Base-by-base conservation (phyloP, 345 rosid species). In the Schrenkiella parvula region DNA sequence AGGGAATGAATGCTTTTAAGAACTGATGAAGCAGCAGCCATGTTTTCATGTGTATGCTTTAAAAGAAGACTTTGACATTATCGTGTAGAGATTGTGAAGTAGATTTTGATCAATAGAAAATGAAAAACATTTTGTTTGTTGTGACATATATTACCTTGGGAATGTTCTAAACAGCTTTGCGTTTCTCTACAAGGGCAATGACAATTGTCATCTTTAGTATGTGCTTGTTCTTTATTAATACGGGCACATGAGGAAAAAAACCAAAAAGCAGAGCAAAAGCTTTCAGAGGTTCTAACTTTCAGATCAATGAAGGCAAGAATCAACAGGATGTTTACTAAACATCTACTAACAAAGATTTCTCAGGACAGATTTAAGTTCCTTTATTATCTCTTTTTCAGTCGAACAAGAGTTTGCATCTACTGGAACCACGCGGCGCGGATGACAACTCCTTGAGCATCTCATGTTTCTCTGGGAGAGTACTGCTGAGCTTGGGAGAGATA, bases 361-460 rank as follows among this genome's bases (percentile, higher is more conserved):
- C 25, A 39, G 23, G 34, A 39, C 54, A 57, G 13, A 25, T 0
- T 13, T 6, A 56, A 62, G 70, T 42, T 42, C 34, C 4, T 11
- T 60, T 19, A 60, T 48, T 37, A 5, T 37, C 11, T 10, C 3
- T 8, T 14, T n/a, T 41, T 63, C 65, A 73, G 59, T 73, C 72
- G 55, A 74, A 74, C 38, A 67, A 41, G 63, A 74, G 78, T 55
- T 67, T 28, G 34, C 78, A 74, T 22, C 23, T 1, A 51, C 63
- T 50, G n/a, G 78, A 74, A 67, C 78, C 78, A 32, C 73, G 73
- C 13, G 63, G 38, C 21, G 48, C 37, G 26, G 39, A 58, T 39
- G 78, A 58, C 59, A 74, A 67, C 12, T 66, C 55, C 73, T 74
- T 74, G 73, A 74, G 78, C 73, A 74, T 74, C 63, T 74, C 78